A percentile compares a stretch with the other conserved stretches of the same genome.
phyloP scores from a whole-genome alignment of 208 protist species.

The Balamuthia mandrillaris region DNA sequence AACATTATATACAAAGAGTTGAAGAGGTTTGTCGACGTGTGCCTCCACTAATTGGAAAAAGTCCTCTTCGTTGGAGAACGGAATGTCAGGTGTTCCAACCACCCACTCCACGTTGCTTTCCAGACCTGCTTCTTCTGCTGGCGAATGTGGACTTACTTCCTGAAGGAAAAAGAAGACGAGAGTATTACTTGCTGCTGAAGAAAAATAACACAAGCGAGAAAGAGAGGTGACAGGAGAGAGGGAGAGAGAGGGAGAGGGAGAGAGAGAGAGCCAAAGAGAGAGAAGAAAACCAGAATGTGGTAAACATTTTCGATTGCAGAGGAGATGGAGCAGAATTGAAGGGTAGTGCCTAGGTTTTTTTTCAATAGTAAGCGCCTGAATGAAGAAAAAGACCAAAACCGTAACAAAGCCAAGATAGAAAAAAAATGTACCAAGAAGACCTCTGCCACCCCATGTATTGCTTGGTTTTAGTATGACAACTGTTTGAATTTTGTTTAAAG shows the following conservation, averaged over 20 bases:
- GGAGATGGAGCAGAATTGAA: background rate
- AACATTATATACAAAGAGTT: slow-evolving; percentile 25
- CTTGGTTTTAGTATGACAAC: background rate
- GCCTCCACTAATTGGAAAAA: background rate
- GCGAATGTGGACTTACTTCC: background rate
- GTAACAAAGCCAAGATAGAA: no score
- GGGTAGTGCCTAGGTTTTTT: background rate
- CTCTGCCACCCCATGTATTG: background rate
- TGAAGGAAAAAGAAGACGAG: background rate
- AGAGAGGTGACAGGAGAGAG: no score
- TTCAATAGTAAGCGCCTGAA: background rate
- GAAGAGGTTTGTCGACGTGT: background rate
- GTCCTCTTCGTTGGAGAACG: slow-evolving; percentile 9
- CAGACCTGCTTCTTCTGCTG: background rate
- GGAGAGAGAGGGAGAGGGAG: no score
- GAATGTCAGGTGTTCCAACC: background rate
- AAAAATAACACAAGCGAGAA: background rate
- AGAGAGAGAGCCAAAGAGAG: no score
- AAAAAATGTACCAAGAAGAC: background rate
- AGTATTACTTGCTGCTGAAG: background rate
- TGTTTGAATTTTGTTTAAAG: background rate
- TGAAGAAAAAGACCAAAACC: background rate
- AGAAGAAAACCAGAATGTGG: slow-evolving; percentile 1
- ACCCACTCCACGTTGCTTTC: slow-evolving; percentile 6
- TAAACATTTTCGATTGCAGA: slow-evolving; percentile 8